phyloP scores from a whole-genome alignment of 2,329 filamentous ascomycete species.

The Fusarium stilboides region DNA sequence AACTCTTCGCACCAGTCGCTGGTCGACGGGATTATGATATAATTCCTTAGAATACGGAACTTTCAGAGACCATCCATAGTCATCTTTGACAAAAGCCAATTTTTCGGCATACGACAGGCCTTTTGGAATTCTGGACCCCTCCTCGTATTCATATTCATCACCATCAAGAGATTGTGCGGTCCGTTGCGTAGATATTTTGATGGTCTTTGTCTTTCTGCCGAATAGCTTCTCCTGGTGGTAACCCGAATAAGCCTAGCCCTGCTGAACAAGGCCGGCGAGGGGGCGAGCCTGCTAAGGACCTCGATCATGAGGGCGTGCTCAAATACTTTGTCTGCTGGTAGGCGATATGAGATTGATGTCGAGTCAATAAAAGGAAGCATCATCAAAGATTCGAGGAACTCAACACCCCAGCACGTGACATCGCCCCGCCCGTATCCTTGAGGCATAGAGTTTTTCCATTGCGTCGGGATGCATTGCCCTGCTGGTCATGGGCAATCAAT shows the following conservation, averaged over 20 bases:
- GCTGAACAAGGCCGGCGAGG: not conserved
- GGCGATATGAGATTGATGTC: not conserved
- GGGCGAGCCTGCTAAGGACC: conserved; percentile 7
- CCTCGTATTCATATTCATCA: no score
- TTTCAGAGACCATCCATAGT: conserved; percentile 1
- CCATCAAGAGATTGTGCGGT: no score
- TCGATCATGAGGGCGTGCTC: conserved; percentile 10
- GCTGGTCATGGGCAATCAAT: not conserved
- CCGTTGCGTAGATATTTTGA: no score
- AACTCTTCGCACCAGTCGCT: not conserved
- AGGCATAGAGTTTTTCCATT: not conserved
- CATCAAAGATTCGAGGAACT: not conserved
- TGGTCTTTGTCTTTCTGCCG: not conserved
- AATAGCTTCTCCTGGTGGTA: not conserved
- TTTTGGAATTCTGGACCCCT: no score
- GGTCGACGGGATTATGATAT: not conserved
- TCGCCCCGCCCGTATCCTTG: not conserved
- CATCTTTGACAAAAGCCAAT: not conserved
- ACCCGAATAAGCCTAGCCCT: not conserved
- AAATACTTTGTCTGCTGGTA: not conserved
- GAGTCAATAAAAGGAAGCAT: not conserved
- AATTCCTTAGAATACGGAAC: conserved; percentile 24
- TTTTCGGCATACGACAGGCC: not conserved
- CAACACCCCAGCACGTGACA: conserved; percentile 23
- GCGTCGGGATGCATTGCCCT: not conserved